Evolutionary conservation across 2,329 filamentous ascomycete species (phyloP).

Genomic region (Sphaerulina populicola): DNA sequence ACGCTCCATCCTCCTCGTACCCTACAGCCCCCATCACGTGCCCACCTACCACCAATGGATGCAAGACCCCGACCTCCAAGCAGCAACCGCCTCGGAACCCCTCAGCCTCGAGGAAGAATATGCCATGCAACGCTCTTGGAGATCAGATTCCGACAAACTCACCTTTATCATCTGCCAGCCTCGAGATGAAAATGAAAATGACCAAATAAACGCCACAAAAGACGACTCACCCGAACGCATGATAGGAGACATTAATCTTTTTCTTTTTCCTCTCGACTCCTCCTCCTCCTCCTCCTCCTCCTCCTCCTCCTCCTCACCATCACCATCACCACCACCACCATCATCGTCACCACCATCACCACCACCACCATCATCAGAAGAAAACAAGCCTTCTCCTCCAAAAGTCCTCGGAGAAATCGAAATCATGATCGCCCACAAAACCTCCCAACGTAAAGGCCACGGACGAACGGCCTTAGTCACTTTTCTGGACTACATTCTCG

Average conservation of each 20-base stretch:
- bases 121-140: conserved; percentile 84
- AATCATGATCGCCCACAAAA: conserved; percentile 67
- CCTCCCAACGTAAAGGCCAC: conserved; percentile 53
- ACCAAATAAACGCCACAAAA: conserved; percentile 30
- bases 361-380: too few relatives aligned
- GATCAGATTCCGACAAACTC: conserved; percentile 71
- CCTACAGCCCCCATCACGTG: conserved; percentile 76
- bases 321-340: too few relatives aligned
- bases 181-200: conserved; percentile 18
- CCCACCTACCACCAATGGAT: conserved; percentile 83
- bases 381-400: too few relatives aligned
- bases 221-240: conserved; percentile 48
- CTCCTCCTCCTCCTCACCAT: too few relatives aligned
- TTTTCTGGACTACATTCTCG: conserved; percentile 61
- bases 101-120: conserved; percentile 75
- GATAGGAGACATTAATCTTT: conserved; percentile 54
- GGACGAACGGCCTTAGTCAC: conserved; percentile 57
- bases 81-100: conserved; percentile 79
- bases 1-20: conserved; percentile 66
- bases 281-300: too few relatives aligned
- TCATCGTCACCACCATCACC: too few relatives aligned
- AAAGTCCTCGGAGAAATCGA: conserved; percentile 63
- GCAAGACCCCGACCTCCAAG: conserved; percentile 72
- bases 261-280: conserved; percentile 50
- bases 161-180: conserved; percentile 76